Evolutionary conservation across 2,329 filamentous ascomycete genomes (phyloP).

Genomic region (Fonsecaea monophora): DNA sequence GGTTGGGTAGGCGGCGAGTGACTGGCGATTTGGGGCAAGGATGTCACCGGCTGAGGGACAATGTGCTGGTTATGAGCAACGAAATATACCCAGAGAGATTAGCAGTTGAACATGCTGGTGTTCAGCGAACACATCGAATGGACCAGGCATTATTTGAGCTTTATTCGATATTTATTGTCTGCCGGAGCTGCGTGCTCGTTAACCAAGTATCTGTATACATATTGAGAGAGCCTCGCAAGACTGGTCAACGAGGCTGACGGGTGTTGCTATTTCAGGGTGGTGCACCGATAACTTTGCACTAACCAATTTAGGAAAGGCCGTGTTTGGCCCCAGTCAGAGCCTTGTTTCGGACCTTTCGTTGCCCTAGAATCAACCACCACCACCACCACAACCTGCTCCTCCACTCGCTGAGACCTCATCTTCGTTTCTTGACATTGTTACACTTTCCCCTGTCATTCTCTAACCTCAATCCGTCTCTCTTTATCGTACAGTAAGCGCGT

Average conservation of each 20-base stretch:
- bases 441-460: constrained; percentile 1
- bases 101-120: neutral
- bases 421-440: constrained; percentile 3
- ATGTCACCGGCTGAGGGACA: neutral
- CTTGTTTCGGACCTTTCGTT: constrained; percentile 5
- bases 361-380: neutral
- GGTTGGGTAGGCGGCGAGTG: constrained; percentile 9
- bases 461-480: neutral
- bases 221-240: neutral
- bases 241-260: neutral
- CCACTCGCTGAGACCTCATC: constrained; percentile 10
- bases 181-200: too few relatives aligned
- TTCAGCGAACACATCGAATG: neutral
- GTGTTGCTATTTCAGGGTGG: neutral
- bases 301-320: constrained; percentile 1
- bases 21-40: neutral
- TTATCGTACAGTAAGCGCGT: constrained; percentile 1
- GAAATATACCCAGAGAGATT: constrained; percentile 15
- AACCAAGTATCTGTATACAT: too few relatives aligned
- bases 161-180: too few relatives aligned
- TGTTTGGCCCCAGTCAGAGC: constrained; percentile 6
- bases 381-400: neutral
- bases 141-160: neutral
- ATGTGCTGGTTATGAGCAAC: constrained; percentile 12
- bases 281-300: neutral